Evolutionary conservation across 2,329 filamentous ascomycete species (phyloP), one percentile per base, ranked within the genome.

Genomic region (Colletotrichum sojae): DNA sequence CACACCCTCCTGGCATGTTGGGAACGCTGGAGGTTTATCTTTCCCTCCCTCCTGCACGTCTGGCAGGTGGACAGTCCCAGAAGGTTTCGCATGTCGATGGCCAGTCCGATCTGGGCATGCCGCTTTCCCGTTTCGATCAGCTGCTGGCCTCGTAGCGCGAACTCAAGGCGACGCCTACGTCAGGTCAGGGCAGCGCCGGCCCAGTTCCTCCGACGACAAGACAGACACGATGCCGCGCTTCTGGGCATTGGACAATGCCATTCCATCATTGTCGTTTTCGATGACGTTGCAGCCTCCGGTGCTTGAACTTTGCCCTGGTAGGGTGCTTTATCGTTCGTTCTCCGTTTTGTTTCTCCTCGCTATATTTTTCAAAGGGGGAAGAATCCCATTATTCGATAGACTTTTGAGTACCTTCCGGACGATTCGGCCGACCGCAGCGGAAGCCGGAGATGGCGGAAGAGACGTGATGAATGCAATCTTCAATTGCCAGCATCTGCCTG

Each of bases 101-200:
- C 49, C 66, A 55, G 43, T 62, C 51, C 66, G 67, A 61, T 61
- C 25, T 20, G 56, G 55, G 27, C 6, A 55, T 51, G 31, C 43
- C 15, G 18, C 18, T 57, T 69, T 5, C 51, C 62, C 6, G 22
- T 60, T 61, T 56, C 49, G 56, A 52, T 53, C 67, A 56, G 10
- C 22, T 55, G 45, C 56, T 55, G 40, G 52, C 25, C 27, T n/a
- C 22, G 16, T 36, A 36, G 31, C 31, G 31, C 31, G 36, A 66
- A 51, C 46, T 36, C 55, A 60, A 60, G 39, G 39, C 43, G 51
- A 55, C 60, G 43, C 9, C 45, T 22, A 69, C 62, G 63, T 69
- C 67, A 69, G 65, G 63, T 69, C 67, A 69, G 65, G 60, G 48
- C 22, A 16, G 58, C 61, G 59, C 65, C 58, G 61, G 66, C 22